Evolutionary conservation across 768 basidiomycete genomes (phyloP).

Genomic region (Lyophyllum shimeji): DNA sequence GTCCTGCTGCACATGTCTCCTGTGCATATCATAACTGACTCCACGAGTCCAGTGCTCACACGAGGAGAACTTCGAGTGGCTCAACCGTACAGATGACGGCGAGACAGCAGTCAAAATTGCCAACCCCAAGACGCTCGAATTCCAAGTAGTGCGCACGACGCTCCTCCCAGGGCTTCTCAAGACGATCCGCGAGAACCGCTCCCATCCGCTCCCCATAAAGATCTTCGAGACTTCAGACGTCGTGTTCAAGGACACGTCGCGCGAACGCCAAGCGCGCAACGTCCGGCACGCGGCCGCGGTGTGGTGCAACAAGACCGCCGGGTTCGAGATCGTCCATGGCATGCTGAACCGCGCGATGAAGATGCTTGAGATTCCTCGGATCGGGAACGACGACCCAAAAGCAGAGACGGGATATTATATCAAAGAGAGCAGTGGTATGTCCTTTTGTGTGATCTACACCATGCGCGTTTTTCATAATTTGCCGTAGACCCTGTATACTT

Average conservation of each 20-base stretch:
- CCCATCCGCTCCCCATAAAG: conserved; percentile 87
- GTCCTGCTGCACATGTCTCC: conserved; percentile 22
- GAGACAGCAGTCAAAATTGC: conserved; percentile 85
- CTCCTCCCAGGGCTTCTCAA: conserved; percentile 95
- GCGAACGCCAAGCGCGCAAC: conserved; percentile 87
- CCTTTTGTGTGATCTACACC: not conserved
- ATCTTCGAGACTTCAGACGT: conserved; percentile 95
- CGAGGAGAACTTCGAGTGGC: conserved; percentile 95
- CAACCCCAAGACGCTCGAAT: conserved; percentile 97
- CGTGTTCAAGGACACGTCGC: conserved; percentile 77
- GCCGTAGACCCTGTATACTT: conserved; percentile 86
- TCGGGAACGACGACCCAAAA: conserved; percentile 53
- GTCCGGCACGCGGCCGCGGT: conserved; percentile 86
- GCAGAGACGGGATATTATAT: conserved; percentile 87
- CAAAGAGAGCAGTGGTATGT: conserved; percentile 77
- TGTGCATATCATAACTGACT: not conserved
- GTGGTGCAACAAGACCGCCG: conserved; percentile 96
- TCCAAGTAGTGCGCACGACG: conserved; percentile 96
- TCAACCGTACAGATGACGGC: conserved; percentile 85
- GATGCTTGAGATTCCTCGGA: conserved; percentile 88
- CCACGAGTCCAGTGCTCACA: conserved; percentile 77
- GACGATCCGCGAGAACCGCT: conserved; percentile 94
- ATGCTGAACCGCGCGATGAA: conserved; percentile 94
- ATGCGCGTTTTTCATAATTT: not conserved
- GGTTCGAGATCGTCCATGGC: conserved; percentile 96